Evolutionary conservation across 2,329 filamentous ascomycete species (phyloP).

Genomic region (Aspergillus spinulosporus): DNA sequence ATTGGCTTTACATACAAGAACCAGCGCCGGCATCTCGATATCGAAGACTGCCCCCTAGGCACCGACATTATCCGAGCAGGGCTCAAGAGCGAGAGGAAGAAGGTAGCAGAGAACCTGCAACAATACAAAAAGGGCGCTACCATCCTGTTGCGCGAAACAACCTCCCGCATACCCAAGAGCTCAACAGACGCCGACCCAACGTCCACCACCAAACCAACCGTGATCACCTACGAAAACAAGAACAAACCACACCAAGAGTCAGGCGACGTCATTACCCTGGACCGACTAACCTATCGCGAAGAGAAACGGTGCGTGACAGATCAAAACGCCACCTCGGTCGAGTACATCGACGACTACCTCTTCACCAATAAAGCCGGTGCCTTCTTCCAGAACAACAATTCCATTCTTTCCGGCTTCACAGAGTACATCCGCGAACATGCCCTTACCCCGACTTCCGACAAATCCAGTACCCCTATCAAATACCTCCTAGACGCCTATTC

Average conservation of each 20-base stretch:
- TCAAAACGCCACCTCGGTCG: conserved; percentile 75
- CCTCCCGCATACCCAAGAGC: conserved; percentile 55
- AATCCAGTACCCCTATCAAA: conserved; percentile 56
- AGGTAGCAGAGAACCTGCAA: conserved; percentile 68
- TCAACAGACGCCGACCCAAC: conserved; percentile 6
- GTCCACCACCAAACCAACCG: conserved; percentile 12
- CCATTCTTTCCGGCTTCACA: conserved; percentile 84
- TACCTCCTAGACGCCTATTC: conserved; percentile 98
- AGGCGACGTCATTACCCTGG: conserved; percentile 54
- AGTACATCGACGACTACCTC: conserved; percentile 80
- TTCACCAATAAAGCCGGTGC: conserved; percentile 90
- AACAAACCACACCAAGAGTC: conserved; percentile 33
- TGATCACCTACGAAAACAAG: conserved; percentile 24
- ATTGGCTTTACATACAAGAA: conserved; percentile 92
- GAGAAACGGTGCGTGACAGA: conserved; percentile 88
- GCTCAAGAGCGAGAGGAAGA: conserved; percentile 73
- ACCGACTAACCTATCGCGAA: conserved; percentile 65
- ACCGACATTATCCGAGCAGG: conserved; percentile 81
- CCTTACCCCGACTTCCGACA: conserved; percentile 45
- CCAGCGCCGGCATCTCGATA: conserved; percentile 77
- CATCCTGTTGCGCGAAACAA: conserved; percentile 83
- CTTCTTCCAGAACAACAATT: conserved; percentile 99
- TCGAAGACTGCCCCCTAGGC: conserved; percentile 95
- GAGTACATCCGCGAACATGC: conserved; percentile 81
- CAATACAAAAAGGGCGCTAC: conserved; percentile 82